A percentile compares a stretch with the other conserved stretches of the same genome.
Conservation (phyloP, 2,329 filamentous ascomycete species). For the Fusarium nematophilum region DNA sequence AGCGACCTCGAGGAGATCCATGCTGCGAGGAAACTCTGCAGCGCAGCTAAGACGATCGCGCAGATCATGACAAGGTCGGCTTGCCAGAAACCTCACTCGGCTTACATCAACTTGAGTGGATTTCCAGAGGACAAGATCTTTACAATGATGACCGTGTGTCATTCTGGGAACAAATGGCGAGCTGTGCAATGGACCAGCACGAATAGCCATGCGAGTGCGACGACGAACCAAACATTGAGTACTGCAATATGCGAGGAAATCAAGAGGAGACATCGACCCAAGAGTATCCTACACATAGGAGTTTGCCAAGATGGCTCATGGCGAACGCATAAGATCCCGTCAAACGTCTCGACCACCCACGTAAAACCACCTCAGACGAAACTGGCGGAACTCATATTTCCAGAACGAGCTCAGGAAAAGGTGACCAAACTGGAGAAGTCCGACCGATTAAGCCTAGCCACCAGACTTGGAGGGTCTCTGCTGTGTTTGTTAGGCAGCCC, state of each 20-base stretch:
- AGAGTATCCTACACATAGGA: neutral
- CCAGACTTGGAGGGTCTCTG: neutral
- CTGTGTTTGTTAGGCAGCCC: neutral
- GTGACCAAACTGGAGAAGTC: neutral
- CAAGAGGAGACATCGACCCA: neutral
- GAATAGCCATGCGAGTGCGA: neutral
- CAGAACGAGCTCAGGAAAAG: neutral
- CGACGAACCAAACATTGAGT: neutral
- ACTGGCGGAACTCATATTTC: neutral
- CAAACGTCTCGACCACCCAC: neutral
- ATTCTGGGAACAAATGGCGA: neutral
- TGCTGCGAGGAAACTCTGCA: neutral
- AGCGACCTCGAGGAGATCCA: neutral
- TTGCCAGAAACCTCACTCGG: neutral
- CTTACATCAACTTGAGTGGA: neutral
- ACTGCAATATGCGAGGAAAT: neutral
- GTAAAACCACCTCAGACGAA: neutral
- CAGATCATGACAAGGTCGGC: neutral
- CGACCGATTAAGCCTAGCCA: neutral
- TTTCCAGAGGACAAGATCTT: neutral
- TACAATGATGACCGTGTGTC: neutral
- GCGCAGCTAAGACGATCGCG: neutral
- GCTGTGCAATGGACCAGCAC: neutral
- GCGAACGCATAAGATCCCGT: neutral
- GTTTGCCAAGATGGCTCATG: neutral